A percentile compares a stretch with the other conserved stretches of the same genome.
Conservation (phyloP, 495 filamentous ascomycete species). For the Talaromyces ruber region DNA sequence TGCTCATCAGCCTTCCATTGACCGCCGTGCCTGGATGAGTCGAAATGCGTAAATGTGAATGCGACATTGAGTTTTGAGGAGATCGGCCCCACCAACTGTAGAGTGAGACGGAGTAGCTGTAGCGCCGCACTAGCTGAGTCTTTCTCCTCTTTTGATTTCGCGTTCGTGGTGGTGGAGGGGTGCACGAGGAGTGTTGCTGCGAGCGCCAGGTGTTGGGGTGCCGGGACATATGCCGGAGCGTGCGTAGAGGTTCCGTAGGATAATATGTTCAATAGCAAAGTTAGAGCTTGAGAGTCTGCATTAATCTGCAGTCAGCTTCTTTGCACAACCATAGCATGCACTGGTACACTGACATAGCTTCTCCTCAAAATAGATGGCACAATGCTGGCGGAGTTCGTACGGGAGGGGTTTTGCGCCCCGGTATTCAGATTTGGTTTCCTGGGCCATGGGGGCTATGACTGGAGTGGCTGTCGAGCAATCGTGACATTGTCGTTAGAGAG, state of each 20-base stretch:
- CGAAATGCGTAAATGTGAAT: slow-evolving; percentile 42
- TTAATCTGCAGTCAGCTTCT: slow-evolving; percentile 7
- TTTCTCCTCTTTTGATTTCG: slow-evolving; percentile 39
- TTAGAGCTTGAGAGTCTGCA: slow-evolving; percentile 60
- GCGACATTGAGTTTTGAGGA: slow-evolving; percentile 40
- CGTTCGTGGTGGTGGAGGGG: slow-evolving; percentile 58
- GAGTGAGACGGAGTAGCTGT: slow-evolving; percentile 48
- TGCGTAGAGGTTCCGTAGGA: slow-evolving; percentile 42
- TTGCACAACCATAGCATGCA: neutral
- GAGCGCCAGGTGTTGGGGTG: slow-evolving; percentile 53
- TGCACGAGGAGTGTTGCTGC: slow-evolving; percentile 62
- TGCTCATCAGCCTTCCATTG: slow-evolving; percentile 18
- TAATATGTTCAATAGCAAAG: slow-evolving; percentile 57
- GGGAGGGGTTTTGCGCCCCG: slow-evolving; percentile 47
- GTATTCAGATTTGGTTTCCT: slow-evolving; percentile 24
- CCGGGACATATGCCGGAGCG: slow-evolving; percentile 39
- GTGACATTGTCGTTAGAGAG: neutral
- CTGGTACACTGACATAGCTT: slow-evolving; percentile 52
- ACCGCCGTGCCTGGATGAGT: slow-evolving; percentile 24
- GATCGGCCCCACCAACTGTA: slow-evolving; percentile 41
- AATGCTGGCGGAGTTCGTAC: slow-evolving; percentile 54
- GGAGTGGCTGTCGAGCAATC: neutral
- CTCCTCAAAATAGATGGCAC: slow-evolving; percentile 69
- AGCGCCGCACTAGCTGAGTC: slow-evolving; percentile 47
- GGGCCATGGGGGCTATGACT: slow-evolving; percentile 14